Evolutionary conservation across 2,329 filamentous ascomycete species (phyloP), one percentile per base, ranked within the genome.

Genomic region (Aspergillus sp.): DNA sequence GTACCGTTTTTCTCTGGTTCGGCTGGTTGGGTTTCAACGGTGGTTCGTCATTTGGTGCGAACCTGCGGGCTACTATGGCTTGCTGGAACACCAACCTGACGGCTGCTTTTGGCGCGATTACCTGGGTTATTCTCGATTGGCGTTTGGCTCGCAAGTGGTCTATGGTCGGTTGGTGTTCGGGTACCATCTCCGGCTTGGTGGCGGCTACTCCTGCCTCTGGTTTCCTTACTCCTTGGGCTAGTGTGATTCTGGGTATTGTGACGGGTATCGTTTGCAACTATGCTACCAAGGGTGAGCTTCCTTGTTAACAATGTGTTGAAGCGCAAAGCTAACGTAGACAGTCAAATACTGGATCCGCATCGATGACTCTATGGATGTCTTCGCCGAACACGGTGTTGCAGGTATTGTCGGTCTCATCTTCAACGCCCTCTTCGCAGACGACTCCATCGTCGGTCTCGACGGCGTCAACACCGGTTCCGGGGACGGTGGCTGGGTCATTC

Each of bases 21-120:
- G 93, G 93, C 63, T 98, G 93, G 93, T 79, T 98, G 55, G 93
- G 90, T 47, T 98, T 98, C 82, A 98, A 98, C 78, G 93, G 91
- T 61, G 93, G 93, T 55, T 96, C 90, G 20, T 77, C 91, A 35
- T 95, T 96, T 59, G 90, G 91, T 59, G 89, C 90, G 57, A 96
- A 96, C 75, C 79, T 97, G 46, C 87, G 93, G 57, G 93, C 93
- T 47, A 85, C 86, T 56, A 94, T 96, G 84, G 91, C 93, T 47
- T 95, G 88, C 82, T 98, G 90, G 91, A 97, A 97, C 79, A 89
- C 87, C 50, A 96, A 93, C 75, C 69, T 95, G 63, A 93, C 89
- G 43, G 91, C 89, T 67, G 89, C 90, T 76, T 95, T 96, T 62
- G 91, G 83, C 37, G 86, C 89, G 55, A 88, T 93, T 70, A 87